These are phyloP conservation scores for Edaphochlamys debaryana DNA, from an alignment of 139 green algal species.

Conservation along the genomic window DNA sequence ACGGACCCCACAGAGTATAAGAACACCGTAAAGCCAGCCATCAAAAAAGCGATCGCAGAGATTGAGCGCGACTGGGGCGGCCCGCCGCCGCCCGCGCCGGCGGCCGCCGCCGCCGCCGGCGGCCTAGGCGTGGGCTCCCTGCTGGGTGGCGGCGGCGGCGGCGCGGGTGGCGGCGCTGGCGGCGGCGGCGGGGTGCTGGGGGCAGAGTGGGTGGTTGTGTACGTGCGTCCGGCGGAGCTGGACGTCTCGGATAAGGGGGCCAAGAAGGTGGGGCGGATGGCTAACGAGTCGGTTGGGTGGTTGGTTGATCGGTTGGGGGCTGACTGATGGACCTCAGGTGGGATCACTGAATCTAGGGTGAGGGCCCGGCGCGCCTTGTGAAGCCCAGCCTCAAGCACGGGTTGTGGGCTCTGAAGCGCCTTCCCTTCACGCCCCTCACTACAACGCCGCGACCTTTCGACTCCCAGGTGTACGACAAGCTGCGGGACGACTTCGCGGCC, in stretches of 20 bases:
- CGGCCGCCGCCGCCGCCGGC: neutral
- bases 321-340: no score
- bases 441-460: no score
- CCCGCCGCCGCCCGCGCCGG: neutral
- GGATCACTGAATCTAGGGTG: neutral
- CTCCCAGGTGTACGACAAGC: conserved; percentile 76
- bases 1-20: conserved; percentile 82
- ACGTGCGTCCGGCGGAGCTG: conserved; percentile 66
- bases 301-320: neutral
- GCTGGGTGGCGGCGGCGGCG: neutral
- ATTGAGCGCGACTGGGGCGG: conserved; percentile 65
- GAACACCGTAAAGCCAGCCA: conserved; percentile 4
- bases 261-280: conserved; percentile 24
- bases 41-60: conserved; percentile 57
- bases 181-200: conserved; percentile 31
- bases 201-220: conserved; percentile 75
- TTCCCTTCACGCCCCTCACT: no score
- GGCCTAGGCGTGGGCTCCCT: neutral
- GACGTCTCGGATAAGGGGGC: conserved; percentile 53
- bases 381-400: no score
- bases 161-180: neutral
- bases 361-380: neutral
- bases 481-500: conserved; percentile 74
- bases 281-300: no score
- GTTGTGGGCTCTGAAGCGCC: no score